Evolutionary conservation across 306 rosid genomes (phyloP).

Genomic region (Casuarina equisetifolia): DNA sequence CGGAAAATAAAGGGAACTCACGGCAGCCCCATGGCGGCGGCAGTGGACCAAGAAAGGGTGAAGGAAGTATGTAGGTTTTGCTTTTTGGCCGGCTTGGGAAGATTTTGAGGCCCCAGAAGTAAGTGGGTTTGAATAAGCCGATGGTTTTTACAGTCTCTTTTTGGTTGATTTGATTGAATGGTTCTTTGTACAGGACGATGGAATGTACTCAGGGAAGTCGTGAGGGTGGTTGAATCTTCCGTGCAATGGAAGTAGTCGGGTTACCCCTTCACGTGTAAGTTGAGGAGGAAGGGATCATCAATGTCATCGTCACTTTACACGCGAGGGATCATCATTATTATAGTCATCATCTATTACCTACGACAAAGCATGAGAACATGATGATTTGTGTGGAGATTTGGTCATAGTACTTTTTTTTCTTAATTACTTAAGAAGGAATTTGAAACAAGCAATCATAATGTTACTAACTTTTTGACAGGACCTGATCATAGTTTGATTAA

Average conservation of each 20-base stretch:
- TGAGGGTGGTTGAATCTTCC: constrained; percentile 37
- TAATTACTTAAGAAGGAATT: too few species aligned
- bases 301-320: background rate
- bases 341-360: too few species aligned
- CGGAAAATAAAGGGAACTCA: constrained; percentile 37
- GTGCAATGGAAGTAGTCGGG: constrained; percentile 12
- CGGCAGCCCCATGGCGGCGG: background rate
- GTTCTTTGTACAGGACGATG: constrained; percentile 8
- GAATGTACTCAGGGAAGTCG: constrained; percentile 5
- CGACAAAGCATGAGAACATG: too few species aligned
- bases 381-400: too few species aligned
- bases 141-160: too few species aligned
- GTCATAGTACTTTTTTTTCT: too few species aligned
- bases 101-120: background rate
- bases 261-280: constrained; percentile 23
- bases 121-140: background rate
- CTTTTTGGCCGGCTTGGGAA: constrained; percentile 28
- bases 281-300: background rate
- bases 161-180: background rate
- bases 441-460: too few species aligned
- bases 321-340: too few species aligned
- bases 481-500: too few species aligned
- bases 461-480: too few species aligned
- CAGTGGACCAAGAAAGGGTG: constrained; percentile 30
- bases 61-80: constrained; percentile 12